Evolutionary conservation across 1,284 basidiomycete species (phyloP), one percentile per base, ranked within the genome.

Genomic region (Heterobasidion annosum): DNA sequence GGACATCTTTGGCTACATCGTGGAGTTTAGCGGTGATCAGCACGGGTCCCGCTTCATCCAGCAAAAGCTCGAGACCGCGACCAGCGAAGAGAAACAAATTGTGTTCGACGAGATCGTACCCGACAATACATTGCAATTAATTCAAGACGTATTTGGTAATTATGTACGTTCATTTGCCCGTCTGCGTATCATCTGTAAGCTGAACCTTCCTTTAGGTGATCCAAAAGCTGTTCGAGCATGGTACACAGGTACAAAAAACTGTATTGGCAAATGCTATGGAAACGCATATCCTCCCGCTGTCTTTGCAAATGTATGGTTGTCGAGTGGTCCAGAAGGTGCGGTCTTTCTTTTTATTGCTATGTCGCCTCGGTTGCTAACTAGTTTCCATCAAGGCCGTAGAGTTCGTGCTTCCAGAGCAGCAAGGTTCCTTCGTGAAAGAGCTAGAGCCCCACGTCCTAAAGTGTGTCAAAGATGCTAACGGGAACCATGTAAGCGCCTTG

Each of bases 121-220:
- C 10, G 68, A 77, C 47, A 83, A 86, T 64, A 79, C 87, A 2
- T 71, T 92, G 50, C 81, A 85, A 58, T 77, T 99, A 54, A 91
- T 96, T 65, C 88, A 88, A 60, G 94, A 98, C 65, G 93, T 98
- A 45, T 99, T 98, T 67, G 96, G 96, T 56, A 99, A 99, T 75
- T 99, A 98, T 73, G 85, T 91, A 63, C 61, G 82, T 34, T 56
- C 56, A 7, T 45, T 40, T 48, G 15, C 37, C 54, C 37, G 46
- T 43, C 50, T 43, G 40, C 16, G 25, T 5, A 25, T 25, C 25
- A 52, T 50, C 55, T 53, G 51, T 48, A 34, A 49, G 34, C 54
- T 54, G 34, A 57, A 40, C 32, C 56, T 48, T 56, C 34, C 40
- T 52, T 18, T 61, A 93, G 91, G 91, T 94, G 55, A 85, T 98